Percentiles rank a stretch among this genome's conserved stretches.
Conservation (phyloP, 345 rosid species). For the Eucalyptus marginata region DNA sequence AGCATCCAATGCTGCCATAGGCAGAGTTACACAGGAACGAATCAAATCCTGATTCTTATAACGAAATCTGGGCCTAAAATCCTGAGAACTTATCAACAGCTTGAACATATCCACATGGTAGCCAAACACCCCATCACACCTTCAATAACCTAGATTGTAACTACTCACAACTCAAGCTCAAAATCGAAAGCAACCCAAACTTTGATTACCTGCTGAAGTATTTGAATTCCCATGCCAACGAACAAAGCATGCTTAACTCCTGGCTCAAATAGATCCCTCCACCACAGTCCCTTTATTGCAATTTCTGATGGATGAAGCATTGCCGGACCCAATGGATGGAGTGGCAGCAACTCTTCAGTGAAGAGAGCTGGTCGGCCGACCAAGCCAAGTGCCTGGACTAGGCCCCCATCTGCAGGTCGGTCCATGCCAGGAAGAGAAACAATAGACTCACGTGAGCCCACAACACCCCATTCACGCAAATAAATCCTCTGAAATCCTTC, state of each 20-base stretch:
- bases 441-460: constrained; percentile 64
- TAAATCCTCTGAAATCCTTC: constrained; percentile 80
- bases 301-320: constrained; percentile 86
- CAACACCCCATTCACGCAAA: constrained; percentile 62
- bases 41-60: background rate
- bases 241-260: constrained; percentile 87
- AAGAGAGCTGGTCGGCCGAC: constrained; percentile 87
- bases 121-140: background rate
- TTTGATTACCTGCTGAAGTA: constrained; percentile 89
- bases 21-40: background rate
- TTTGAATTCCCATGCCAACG: constrained; percentile 89
- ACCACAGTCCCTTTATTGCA: constrained; percentile 33
- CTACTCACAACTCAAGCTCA: background rate
- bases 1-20: background rate
- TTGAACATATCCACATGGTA: background rate
- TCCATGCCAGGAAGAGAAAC: constrained; percentile 55
- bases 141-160: background rate
- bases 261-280: constrained; percentile 85
- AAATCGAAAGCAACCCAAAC: background rate
- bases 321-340: constrained; percentile 70
- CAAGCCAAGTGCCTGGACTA: constrained; percentile 78
- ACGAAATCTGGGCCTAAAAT: background rate
- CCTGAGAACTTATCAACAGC: background rate
- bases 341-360: constrained; percentile 49
- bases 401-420: constrained; percentile 35